Base-by-base conservation (phyloP, 768 basidiomycete species). In the Lactarius akahatsu region DNA sequence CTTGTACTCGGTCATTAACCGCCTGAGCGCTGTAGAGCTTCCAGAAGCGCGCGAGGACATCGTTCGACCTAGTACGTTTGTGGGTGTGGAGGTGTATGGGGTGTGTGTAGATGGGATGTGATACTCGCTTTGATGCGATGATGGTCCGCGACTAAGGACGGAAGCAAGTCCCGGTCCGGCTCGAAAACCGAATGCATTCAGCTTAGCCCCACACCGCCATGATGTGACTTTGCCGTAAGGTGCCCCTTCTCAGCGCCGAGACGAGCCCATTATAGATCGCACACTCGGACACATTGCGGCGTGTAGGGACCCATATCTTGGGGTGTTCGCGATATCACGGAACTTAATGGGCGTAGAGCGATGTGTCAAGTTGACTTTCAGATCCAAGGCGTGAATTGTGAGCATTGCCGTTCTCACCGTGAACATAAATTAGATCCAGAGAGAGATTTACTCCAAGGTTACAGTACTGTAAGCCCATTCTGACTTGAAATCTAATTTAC, bases 1-100 rank as follows among this genome's bases (percentile, higher is more conserved):
- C 76, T 88, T 91, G 81, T 94, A 94, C 73, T 97, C 94, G 2
- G 90, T 94, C 95, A 96, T 96, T 61, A 96, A 81, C 54, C 94
- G 83, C 68, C 91, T 84, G 56, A 92, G 80, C 11, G 94, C 94
- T 7, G 92, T 95, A 40, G 87, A 78, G 69, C 77, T 86, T 61
- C 75, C 81, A 13, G 85, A 80, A 47, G 77, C 75, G 74, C 87
- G 82, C 67, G 83, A 75, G 74, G 80, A 81, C 87, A 87, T 87
- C 59, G 30, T 20, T 40, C 18, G 23, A 34, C 2, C 26, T 16
- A 13, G 13, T 52, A 23, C 30, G 61, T 2, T 18, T 16, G 47
- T 4, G 15, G 11, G 28, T 23, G 15, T 15, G 26, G 55, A 13
- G n/a, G 56, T 3, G 56, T 57, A 26, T 2, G 30, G 40, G 16